Conservation (phyloP, 2,329 filamentous ascomycete genomes). For the Laburnicola sp. region DNA sequence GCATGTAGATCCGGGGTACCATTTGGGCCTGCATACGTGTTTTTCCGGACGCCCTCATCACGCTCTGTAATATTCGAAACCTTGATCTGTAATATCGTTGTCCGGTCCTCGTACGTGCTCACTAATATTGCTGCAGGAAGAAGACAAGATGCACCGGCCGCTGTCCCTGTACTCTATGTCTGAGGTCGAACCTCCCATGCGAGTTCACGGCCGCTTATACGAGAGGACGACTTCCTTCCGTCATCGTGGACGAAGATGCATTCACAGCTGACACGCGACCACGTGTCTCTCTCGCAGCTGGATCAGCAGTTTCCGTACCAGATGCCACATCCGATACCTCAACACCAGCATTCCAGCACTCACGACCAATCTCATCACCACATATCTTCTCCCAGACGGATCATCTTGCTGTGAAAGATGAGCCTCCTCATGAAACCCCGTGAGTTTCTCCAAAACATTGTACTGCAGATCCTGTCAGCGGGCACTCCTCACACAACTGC, state of each 20-base stretch:
- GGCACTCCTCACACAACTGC: constrained; percentile 13
- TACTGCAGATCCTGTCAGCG: too few relatives aligned
- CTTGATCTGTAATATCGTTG: neutral
- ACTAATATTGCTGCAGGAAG: constrained; percentile 32
- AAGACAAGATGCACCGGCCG: constrained; percentile 44
- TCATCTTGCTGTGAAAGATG: constrained; percentile 18
- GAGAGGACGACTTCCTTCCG: constrained; percentile 50
- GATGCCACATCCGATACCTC: constrained; percentile 16
- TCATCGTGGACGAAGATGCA: constrained; percentile 41
- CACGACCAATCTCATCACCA: constrained; percentile 18
- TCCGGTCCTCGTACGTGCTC: neutral
- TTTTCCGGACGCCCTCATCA: neutral
- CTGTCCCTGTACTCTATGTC: constrained; percentile 41
- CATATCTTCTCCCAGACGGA: constrained; percentile 20
- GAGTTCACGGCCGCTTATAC: constrained; percentile 57
- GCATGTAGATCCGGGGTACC: neutral
- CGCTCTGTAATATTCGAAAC: neutral
- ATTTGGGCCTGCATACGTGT: neutral
- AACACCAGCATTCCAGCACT: constrained; percentile 25
- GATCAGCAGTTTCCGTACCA: constrained; percentile 9
- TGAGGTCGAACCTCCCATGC: constrained; percentile 44
- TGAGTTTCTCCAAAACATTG: too few relatives aligned
- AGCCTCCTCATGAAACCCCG: neutral
- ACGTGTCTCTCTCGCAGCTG: constrained; percentile 20
- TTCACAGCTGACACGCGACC: constrained; percentile 23